A percentile compares a stretch with the other conserved stretches of the same genome.
phyloP scores from a whole-genome alignment of 805 yeast genomes.

The Candida rishiriensis region DNA sequence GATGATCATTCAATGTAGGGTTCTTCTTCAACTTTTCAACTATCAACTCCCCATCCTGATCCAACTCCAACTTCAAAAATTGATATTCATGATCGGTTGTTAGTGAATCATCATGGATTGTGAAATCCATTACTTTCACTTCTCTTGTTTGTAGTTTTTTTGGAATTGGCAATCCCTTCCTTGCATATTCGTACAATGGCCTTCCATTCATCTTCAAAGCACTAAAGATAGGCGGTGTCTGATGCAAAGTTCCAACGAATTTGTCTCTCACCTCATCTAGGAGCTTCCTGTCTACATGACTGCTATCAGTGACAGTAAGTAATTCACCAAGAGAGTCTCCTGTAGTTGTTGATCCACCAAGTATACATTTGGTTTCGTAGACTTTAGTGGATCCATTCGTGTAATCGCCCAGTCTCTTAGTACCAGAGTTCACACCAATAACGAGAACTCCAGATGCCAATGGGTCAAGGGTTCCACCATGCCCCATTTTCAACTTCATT shows the following conservation, averaged over 20 bases:
- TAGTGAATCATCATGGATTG: slow-evolving; percentile 51
- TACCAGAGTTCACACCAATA: slow-evolving; percentile 89
- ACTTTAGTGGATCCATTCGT: slow-evolving; percentile 71
- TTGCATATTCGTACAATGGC: slow-evolving; percentile 90
- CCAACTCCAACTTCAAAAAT: slow-evolving; percentile 38
- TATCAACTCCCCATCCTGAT: slow-evolving; percentile 44
- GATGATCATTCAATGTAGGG: slow-evolving; percentile 61
- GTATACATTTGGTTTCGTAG: slow-evolving; percentile 77
- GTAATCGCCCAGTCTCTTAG: slow-evolving; percentile 71
- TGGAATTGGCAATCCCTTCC: slow-evolving; percentile 83
- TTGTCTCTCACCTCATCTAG: slow-evolving; percentile 48
- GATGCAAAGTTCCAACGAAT: slow-evolving; percentile 77
- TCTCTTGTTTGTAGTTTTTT: slow-evolving; percentile 73
- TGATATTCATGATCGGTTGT: slow-evolving; percentile 52
- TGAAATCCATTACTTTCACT: slow-evolving; percentile 54
- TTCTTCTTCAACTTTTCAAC: slow-evolving; percentile 34
- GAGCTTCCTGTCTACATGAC: slow-evolving; percentile 51
- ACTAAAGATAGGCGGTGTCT: slow-evolving; percentile 92
- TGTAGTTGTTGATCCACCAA: slow-evolving; percentile 90
- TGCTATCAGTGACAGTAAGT: slow-evolving; percentile 49
- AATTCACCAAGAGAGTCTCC: slow-evolving; percentile 91
- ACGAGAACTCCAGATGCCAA: slow-evolving; percentile 92
- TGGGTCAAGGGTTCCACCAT: slow-evolving; percentile 97
- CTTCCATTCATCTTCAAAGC: slow-evolving; percentile 94
- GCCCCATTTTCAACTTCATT: slow-evolving; percentile 84